Conservation (phyloP, 805 yeast species). For the Yamadazyma akitaensis region DNA sequence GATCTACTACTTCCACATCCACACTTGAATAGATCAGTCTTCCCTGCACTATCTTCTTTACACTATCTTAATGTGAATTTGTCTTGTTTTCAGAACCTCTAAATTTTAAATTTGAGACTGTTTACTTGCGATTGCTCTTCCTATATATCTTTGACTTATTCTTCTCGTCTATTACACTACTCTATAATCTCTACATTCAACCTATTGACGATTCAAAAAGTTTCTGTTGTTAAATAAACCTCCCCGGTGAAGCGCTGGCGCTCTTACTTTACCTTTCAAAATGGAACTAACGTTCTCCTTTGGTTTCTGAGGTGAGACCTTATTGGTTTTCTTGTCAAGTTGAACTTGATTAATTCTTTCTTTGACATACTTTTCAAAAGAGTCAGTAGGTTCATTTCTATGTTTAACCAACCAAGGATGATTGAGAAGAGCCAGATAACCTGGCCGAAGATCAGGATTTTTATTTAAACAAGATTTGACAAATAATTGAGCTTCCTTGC, state of each 20-base stretch:
- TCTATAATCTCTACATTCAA: background rate
- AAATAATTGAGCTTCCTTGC: conserved; percentile 77
- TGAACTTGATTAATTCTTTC: conserved; percentile 14
- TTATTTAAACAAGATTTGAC: conserved; percentile 76
- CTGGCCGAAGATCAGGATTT: conserved; percentile 76
- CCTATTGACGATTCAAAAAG: conserved; percentile 5
- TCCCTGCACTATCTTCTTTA: too few species aligned
- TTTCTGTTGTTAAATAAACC: conserved; percentile 23
- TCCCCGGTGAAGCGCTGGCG: conserved; percentile 45
- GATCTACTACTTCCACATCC: too few species aligned
- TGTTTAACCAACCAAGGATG: conserved; percentile 80
- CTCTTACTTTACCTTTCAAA: conserved; percentile 37
- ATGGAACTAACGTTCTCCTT: conserved; percentile 37
- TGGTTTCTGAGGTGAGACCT: conserved; percentile 15
- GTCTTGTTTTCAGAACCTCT: background rate
- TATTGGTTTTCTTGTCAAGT: conserved; percentile 10
- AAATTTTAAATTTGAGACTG: background rate
- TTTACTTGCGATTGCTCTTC: too few species aligned
- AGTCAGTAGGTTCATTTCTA: conserved; percentile 29
- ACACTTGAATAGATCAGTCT: too few species aligned
- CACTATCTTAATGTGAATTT: too few species aligned
- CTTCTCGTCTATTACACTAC: background rate
- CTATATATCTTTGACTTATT: too few species aligned
- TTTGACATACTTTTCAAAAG: conserved; percentile 20
- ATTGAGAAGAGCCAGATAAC: conserved; percentile 66